Evolutionary conservation across 441 rosid species (phyloP).

Genomic region (Melastoma candidum): DNA sequence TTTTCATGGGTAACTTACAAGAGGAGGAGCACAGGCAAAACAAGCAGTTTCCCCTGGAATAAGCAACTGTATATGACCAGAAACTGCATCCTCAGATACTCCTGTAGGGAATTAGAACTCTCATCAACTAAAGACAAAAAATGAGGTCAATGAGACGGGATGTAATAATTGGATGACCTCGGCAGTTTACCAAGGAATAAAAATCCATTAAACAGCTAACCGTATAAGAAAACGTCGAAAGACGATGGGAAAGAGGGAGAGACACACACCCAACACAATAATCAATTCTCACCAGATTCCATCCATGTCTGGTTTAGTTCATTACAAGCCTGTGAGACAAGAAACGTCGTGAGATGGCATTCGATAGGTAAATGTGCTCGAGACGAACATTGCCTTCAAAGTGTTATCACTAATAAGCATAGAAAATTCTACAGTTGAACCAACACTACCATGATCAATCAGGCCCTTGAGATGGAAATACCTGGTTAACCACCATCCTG

Average conservation of each 20-base stretch:
- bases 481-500: conserved; percentile 99
- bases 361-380: neutral
- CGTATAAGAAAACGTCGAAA: neutral
- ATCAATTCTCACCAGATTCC: conserved; percentile 66
- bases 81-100: conserved; percentile 97
- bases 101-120: conserved; percentile 31
- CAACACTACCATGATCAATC: neutral
- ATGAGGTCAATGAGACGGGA: too few species aligned
- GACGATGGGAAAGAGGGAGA: conserved; percentile 1
- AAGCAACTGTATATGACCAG: conserved; percentile 90
- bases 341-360: conserved; percentile 9
- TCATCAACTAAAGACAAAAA: too few species aligned
- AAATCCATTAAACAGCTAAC: too few species aligned
- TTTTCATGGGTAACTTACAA: conserved; percentile 35
- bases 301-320: conserved; percentile 92
- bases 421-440: neutral
- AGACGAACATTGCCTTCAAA: neutral
- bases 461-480: conserved; percentile 11
- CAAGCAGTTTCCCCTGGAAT: conserved; percentile 97
- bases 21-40: conserved; percentile 96
- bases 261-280: neutral
- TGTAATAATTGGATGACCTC: too few species aligned
- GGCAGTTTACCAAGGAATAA: too few species aligned
- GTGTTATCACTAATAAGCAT: neutral
- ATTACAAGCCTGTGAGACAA: conserved; percentile 71